A percentile compares a stretch with the other conserved stretches of the same genome.
phyloP scores from a whole-genome alignment of 345 rosid genomes.

The Luvunga scandens region DNA sequence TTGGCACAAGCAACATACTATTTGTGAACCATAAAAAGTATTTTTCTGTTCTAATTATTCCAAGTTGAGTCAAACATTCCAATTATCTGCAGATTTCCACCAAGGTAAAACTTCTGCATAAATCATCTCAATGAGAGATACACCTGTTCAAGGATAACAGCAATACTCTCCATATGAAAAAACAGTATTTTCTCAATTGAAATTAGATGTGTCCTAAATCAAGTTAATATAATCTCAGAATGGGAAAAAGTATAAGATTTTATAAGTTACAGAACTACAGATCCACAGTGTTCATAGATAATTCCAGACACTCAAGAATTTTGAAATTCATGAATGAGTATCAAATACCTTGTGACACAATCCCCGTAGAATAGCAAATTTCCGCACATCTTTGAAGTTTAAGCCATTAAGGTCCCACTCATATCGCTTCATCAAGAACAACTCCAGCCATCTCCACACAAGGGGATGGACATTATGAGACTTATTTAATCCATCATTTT shows the following conservation, averaged over 20 bases:
- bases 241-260: not conserved
- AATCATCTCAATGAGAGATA: slow-evolving; percentile 3
- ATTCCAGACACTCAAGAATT: slow-evolving; percentile 6
- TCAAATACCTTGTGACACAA: slow-evolving; percentile 87
- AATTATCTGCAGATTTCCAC: not conserved
- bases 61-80: not conserved
- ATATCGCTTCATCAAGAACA: slow-evolving; percentile 84
- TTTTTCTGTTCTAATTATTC: not conserved
- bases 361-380: slow-evolving; percentile 88
- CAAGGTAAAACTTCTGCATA: not conserved
- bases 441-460: slow-evolving; percentile 87
- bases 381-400: slow-evolving; percentile 80
- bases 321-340: not conserved
- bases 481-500: slow-evolving; percentile 38
- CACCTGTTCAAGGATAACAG: not conserved
- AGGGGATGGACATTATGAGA: slow-evolving; percentile 59
- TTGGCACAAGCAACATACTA: not conserved
- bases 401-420: slow-evolving; percentile 80
- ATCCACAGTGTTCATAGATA: not conserved
- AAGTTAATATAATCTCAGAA: not conserved
- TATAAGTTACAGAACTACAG: not conserved
- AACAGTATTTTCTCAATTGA: not conserved
- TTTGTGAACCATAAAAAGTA: not conserved
- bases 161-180: not conserved
- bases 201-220: not conserved